phyloP scores from a whole-genome alignment of 148 eudicot genomes.

The Agrostemma githago region DNA sequence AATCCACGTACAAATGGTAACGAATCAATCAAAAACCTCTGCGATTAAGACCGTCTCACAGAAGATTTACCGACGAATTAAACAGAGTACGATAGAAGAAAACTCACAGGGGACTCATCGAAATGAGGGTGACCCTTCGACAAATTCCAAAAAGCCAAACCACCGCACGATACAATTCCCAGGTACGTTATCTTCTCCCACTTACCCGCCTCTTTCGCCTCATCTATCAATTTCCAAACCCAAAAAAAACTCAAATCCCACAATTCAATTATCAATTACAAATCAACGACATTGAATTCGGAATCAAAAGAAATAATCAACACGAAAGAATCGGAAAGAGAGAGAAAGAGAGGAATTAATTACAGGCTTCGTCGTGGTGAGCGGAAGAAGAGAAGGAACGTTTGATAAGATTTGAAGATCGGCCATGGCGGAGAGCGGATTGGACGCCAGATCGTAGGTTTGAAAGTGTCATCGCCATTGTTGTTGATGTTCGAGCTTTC shows the following conservation, averaged over 20 bases:
- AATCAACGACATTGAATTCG: background rate
- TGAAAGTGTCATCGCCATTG: conserved; percentile 53
- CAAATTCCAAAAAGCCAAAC: conserved; percentile 37
- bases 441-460: conserved; percentile 49
- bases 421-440: conserved; percentile 40
- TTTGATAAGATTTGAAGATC: conserved; percentile 31
- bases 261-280: background rate
- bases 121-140: conserved; percentile 71
- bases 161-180: conserved; percentile 49
- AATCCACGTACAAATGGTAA: too few relatives aligned
- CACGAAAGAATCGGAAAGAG: background rate
- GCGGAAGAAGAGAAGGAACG: conserved; percentile 48
- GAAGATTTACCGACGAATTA: too few relatives aligned
- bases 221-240: conserved; percentile 36
- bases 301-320: too few relatives aligned
- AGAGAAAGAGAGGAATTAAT: background rate
- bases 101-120: conserved; percentile 69
- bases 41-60: too few relatives aligned
- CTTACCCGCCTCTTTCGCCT: conserved; percentile 72
- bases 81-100: background rate
- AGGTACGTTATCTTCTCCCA: conserved; percentile 81
- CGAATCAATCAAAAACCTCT: too few relatives aligned
- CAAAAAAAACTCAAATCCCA: background rate
- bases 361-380: conserved; percentile 33
- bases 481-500: conserved; percentile 2